These are phyloP conservation scores for Bacterosira constricta DNA, from an alignment of 108 stramenopile species.

Conservation along the genomic window DNA sequence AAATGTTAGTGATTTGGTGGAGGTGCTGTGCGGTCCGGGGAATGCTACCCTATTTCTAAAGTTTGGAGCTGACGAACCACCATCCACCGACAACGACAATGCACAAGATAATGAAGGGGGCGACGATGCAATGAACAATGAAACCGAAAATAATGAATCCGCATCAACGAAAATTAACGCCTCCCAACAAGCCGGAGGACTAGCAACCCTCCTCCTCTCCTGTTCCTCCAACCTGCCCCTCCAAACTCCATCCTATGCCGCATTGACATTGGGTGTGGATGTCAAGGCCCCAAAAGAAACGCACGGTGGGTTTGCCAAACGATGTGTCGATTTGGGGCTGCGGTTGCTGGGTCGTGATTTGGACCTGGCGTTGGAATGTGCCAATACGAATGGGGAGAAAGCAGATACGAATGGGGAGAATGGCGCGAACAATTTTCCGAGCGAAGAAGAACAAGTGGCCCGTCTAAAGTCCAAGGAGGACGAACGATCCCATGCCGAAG, in stretches of 20 bases:
- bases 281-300: conserved; percentile 41
- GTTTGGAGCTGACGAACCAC: conserved; percentile 29
- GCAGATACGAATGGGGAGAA: not conserved
- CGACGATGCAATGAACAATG: not conserved
- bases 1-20: conserved; percentile 67
- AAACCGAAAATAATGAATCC: conserved; percentile 8
- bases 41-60: conserved; percentile 59
- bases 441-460: conserved; percentile 8
- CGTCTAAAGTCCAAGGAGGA: conserved; percentile 20
- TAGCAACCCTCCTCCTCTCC: conserved; percentile 54
- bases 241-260: conserved; percentile 80
- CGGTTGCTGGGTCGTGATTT: conserved; percentile 61
- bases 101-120: not conserved
- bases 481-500: conserved; percentile 27
- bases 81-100: conserved; percentile 2
- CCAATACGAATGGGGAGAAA: not conserved
- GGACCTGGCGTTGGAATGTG: conserved; percentile 51
- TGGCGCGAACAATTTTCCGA: not conserved
- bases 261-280: conserved; percentile 75
- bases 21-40: conserved; percentile 56
- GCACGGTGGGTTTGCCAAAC: conserved; percentile 60
- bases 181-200: conserved; percentile 49
- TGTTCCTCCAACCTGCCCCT: conserved; percentile 73
- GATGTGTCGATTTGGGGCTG: conserved; percentile 64
- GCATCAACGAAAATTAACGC: conserved; percentile 28